Evolutionary conservation across 305 asterid species (phyloP).

Genomic region (Fraxinus nigra): DNA sequence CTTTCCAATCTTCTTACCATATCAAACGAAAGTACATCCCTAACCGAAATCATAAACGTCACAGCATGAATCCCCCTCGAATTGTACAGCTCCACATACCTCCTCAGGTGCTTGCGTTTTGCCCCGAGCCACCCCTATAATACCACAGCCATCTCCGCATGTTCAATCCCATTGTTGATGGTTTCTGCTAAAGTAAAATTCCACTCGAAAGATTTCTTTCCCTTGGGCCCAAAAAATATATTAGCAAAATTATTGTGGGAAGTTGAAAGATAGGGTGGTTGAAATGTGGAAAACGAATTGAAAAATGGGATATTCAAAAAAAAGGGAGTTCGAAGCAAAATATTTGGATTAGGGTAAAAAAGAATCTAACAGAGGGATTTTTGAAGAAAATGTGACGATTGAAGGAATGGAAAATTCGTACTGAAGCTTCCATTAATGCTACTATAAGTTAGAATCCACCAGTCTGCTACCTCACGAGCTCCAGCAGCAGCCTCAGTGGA

Average conservation of each 20-base stretch:
- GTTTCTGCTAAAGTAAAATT: constrained; percentile 31
- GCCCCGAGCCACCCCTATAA: constrained; percentile 86
- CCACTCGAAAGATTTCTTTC: constrained; percentile 35
- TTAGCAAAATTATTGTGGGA: constrained; percentile 30
- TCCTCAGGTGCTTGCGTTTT: constrained; percentile 64
- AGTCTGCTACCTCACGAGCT: too few relatives aligned
- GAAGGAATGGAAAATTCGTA: constrained; percentile 40
- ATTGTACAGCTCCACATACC: constrained; percentile 64
- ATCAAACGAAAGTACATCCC: constrained; percentile 66
- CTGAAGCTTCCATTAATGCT: constrained; percentile 47
- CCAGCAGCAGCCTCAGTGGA: too few relatives aligned
- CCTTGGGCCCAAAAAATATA: constrained; percentile 33
- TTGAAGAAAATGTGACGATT: constrained; percentile 29
- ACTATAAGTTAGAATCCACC: not conserved
- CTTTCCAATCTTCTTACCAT: constrained; percentile 60
- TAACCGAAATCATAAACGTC: constrained; percentile 62
- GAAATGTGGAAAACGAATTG: constrained; percentile 19
- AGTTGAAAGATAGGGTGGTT: constrained; percentile 19
- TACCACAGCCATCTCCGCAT: constrained; percentile 65
- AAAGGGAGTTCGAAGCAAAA: not conserved
- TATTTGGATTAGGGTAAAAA: not conserved
- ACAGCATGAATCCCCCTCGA: constrained; percentile 61
- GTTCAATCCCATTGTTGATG: constrained; percentile 21
- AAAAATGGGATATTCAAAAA: constrained; percentile 4
- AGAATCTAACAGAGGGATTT: constrained; percentile 13